phyloP scores from a whole-genome alignment of 495 filamentous ascomycete genomes.

The Annulohypoxylon nitens region DNA sequence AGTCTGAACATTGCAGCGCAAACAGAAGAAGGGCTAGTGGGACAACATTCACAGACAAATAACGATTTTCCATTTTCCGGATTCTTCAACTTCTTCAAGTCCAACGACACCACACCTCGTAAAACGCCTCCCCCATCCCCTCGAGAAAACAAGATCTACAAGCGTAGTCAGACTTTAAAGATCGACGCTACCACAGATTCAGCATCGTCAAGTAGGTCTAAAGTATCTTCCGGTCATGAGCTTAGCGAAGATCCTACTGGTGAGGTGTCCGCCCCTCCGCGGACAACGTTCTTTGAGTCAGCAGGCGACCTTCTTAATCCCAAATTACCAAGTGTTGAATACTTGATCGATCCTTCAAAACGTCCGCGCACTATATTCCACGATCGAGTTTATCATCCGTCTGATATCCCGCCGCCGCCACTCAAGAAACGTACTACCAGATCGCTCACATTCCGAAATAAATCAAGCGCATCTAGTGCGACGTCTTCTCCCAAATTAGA shows the following conservation, averaged over 20 bases:
- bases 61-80: slow-evolving; percentile 66
- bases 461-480: slow-evolving; percentile 21
- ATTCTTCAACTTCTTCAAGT: slow-evolving; percentile 74
- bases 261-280: slow-evolving; percentile 77
- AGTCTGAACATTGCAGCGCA: slow-evolving; percentile 57
- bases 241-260: slow-evolving; percentile 57
- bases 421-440: slow-evolving; percentile 68
- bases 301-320: slow-evolving; percentile 93
- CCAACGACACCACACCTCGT: slow-evolving; percentile 48
- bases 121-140: slow-evolving; percentile 51
- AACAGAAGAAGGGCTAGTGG: slow-evolving; percentile 36
- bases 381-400: slow-evolving; percentile 92
- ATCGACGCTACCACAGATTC: slow-evolving; percentile 56
- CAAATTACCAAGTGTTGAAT: slow-evolving; percentile 82
- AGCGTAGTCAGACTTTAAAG: slow-evolving; percentile 77
- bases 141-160: slow-evolving; percentile 78
- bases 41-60: slow-evolving; percentile 49
- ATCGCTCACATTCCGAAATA: slow-evolving; percentile 52
- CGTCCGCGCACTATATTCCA: slow-evolving; percentile 97
- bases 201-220: slow-evolving; percentile 54
- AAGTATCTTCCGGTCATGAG: slow-evolving; percentile 59
- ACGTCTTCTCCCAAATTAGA: slow-evolving; percentile 41
- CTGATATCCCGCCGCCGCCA: slow-evolving; percentile 89
- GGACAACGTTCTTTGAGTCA: slow-evolving; percentile 93
- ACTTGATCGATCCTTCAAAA: slow-evolving; percentile 82